Conservation (phyloP, 2,329 filamentous ascomycete species). For the Ceratocystis albifundus region DNA sequence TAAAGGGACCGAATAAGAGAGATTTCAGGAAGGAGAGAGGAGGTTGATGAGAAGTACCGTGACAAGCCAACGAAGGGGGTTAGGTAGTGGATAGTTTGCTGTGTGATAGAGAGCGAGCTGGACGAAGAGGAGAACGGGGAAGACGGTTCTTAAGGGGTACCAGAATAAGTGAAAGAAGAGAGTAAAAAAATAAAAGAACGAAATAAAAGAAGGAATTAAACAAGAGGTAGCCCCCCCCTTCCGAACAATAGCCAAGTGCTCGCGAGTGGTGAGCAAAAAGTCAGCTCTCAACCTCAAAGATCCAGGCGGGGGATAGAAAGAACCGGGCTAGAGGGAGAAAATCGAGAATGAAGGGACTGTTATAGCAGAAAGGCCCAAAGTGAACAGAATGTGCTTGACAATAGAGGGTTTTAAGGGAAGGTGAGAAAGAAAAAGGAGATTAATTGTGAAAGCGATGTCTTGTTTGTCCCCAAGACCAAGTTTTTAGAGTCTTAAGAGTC, state of each 20-base stretch:
- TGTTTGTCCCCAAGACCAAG: slow-evolving; percentile 1
- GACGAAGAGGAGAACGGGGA: no score
- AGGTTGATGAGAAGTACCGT: background rate
- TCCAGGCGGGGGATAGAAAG: slow-evolving; percentile 10
- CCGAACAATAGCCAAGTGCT: background rate
- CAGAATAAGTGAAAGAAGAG: background rate
- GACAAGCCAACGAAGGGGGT: background rate
- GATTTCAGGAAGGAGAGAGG: background rate
- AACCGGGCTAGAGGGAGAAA: slow-evolving; percentile 10
- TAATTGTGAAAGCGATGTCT: background rate
- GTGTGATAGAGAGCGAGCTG: background rate
- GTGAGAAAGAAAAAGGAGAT: slow-evolving; percentile 20
- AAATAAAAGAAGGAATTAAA: background rate
- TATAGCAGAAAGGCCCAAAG: slow-evolving; percentile 12
- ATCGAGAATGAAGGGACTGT: slow-evolving; percentile 22
- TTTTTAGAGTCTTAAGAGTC: background rate
- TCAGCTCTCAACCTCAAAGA: slow-evolving; percentile 8
- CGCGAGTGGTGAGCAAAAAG: background rate
- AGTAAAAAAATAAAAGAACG: background rate
- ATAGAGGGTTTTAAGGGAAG: slow-evolving; percentile 21
- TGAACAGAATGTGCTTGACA: slow-evolving; percentile 19
- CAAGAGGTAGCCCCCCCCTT: background rate
- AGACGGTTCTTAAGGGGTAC: background rate
- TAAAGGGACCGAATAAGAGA: background rate
- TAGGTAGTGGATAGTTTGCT: background rate